Evolutionary conservation across 1,284 basidiomycete genomes (phyloP), one percentile per base, ranked within the genome.

Genomic region (Cyathus olla): DNA sequence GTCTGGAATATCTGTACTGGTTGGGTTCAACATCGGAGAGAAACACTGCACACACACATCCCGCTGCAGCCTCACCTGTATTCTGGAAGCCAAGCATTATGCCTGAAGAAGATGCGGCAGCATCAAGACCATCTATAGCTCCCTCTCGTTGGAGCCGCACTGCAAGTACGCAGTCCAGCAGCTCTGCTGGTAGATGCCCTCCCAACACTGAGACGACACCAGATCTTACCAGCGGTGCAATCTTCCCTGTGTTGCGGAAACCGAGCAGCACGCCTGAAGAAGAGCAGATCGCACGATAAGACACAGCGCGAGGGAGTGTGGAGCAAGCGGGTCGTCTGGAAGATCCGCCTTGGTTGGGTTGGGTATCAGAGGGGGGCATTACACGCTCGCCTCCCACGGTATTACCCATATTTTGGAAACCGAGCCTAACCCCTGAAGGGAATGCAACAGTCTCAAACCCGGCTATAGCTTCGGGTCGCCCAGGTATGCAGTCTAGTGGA

Each of bases 31-130:
- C 59, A 22, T 73, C 74, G 6, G 75, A 76, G 24, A 69, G 75
- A 9, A 67, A 71, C 51, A 46, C 66, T 29, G 62, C 75, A 22
- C 74, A 70, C 48, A 76, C 77, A 22, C 74, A 78, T 37, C 68
- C 77, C n/a, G n/a, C 77, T 19, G 73, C 71, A 52, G 46, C 67
- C 5, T 66, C 70, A 1, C 81, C 78, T 15, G 78, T 81, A 59
- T 69, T 83, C 37, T 85, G 85, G 85, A 83, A 75, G 46, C 82
- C 84, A 4, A 69, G 77, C 0, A 77, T 81, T 17, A 78, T 81
- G 0, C 75, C 78, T 1, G 78, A 80, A 56, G 81, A 85, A 49
- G 84, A 85, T 52, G 59, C 50, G n/a, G 56, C 49, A 21, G 31
- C 57, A 8, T 50, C 60, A n/a, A 61, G 57, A 51, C 53, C 65